Base-by-base conservation (phyloP, 179 eudicot genomes). In the Amaranthus tricolor region DNA sequence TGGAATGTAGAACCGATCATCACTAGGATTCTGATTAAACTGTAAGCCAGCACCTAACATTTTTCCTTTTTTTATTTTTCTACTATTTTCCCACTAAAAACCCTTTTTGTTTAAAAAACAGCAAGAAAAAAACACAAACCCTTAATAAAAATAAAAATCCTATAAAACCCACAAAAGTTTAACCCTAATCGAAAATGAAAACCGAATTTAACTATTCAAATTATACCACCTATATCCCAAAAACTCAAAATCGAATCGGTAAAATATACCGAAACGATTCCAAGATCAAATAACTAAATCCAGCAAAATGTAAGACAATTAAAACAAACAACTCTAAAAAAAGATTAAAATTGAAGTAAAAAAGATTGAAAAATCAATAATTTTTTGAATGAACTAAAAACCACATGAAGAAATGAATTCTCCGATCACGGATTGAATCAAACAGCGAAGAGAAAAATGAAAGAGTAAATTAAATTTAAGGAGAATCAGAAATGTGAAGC, bases 21-120 rank as follows among this genome's bases (percentile, higher is more conserved):
- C 92, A 19, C 86, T 88, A n/a, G 77, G 83, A 81, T 78, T 90
- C 60, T 88, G 74, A 66, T 85, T 88, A 69, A 87, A 88, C 77
- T 88, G 90, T 83, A 92, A 76, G 24, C 97, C 98, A 43, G 92
- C 84, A n/a, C 96, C 96, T 78, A 89, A 84, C 98, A 94, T 31
- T 94, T 31, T 31, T 31, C 40, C 19, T 43, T 20, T 15, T 53
- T 11, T 19, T 45, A 21, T 67, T 16, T 62, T 49, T 31, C 40
- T 31, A 31, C 40, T 31, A 31, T 19, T 5, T 7, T 61, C 47
- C 44, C 7, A 21, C 78, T 69, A 62, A 75, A 79, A 79, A 75
- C 72, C 72, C 70, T 44, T 16, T 64, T 64, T 4, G 40, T 31
- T 31, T 20, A 48, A 17, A 14, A 9, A 5, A 10, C 14, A 11